Evolutionary conservation across 768 basidiomycete species (phyloP).

Genomic region (Crucibulum laeve): DNA sequence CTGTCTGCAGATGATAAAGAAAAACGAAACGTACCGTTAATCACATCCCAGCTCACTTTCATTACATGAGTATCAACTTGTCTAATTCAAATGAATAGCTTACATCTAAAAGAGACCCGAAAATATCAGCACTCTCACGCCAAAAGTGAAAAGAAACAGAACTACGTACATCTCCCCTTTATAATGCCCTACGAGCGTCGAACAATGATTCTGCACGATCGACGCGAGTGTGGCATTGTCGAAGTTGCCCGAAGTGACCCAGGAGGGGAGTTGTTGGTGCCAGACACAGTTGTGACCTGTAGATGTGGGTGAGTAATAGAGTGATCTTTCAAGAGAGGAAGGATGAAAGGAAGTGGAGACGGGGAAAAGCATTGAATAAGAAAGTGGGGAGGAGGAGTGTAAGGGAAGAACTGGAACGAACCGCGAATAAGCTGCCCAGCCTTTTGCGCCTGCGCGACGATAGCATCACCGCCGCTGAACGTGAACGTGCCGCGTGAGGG

Average conservation of each 20-base stretch:
- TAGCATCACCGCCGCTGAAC: conserved; percentile 40
- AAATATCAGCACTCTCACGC: neutral
- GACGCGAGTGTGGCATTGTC: conserved; percentile 32
- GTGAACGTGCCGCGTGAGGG: conserved; percentile 44
- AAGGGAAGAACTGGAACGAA: neutral
- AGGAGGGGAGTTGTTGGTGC: conserved; percentile 49
- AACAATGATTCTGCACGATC: conserved; percentile 45
- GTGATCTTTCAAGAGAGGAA: no score
- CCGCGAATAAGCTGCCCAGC: conserved; percentile 46
- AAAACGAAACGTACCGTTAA: conserved; percentile 32
- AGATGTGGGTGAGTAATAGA: neutral
- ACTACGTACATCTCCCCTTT: conserved; percentile 41
- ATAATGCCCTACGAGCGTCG: conserved; percentile 46
- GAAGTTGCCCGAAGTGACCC: conserved; percentile 42
- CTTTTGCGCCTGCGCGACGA: conserved; percentile 39
- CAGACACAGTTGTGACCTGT: conserved; percentile 46
- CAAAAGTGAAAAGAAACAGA: neutral
- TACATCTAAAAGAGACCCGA: no score
- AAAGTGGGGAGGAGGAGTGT: neutral
- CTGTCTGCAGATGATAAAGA: conserved; percentile 3
- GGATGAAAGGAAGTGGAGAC: no score
- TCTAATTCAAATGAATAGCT: neutral
- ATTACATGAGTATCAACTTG: neutral
- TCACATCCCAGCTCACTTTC: conserved; percentile 46
- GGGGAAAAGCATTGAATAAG: neutral